These are phyloP conservation scores for Termitomyces sp. DNA, from an alignment of 768 basidiomycete species.

Conservation along the genomic window DNA sequence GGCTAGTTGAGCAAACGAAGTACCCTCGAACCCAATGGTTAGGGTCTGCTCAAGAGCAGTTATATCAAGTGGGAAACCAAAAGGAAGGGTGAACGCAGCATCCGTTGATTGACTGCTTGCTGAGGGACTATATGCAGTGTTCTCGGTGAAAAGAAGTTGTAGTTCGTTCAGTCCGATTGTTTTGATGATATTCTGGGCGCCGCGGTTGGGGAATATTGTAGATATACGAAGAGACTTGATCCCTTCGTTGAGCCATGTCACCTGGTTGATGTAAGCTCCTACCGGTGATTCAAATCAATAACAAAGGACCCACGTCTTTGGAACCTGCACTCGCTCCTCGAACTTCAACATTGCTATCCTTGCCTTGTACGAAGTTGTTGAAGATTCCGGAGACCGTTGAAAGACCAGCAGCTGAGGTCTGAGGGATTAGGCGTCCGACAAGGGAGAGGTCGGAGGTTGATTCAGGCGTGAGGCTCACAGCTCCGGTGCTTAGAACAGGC, in stretches of 20 bases:
- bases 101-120: constrained; percentile 60
- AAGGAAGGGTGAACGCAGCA: constrained; percentile 66
- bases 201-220: constrained; percentile 62
- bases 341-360: constrained; percentile 58
- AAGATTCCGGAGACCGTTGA: constrained; percentile 62
- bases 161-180: constrained; percentile 61
- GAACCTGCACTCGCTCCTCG: constrained; percentile 60
- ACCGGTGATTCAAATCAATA: neutral
- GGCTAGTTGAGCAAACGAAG: constrained; percentile 56
- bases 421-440: constrained; percentile 64
- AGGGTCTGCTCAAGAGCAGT: constrained; percentile 59
- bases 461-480: constrained; percentile 54
- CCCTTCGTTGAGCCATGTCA: constrained; percentile 71
- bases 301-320: constrained; percentile 41
- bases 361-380: constrained; percentile 69
- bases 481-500: constrained; percentile 47
- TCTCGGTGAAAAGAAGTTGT: constrained; percentile 54
- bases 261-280: constrained; percentile 32
- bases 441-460: constrained; percentile 53
- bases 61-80: constrained; percentile 70
- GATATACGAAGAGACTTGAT: constrained; percentile 61
- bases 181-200: constrained; percentile 60
- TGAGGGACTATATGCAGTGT: constrained; percentile 55
- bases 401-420: constrained; percentile 50
- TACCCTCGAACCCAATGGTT: constrained; percentile 47